Evolutionary conservation across 768 basidiomycete species (phyloP).

Genomic region (Kwoniella bestiolae): DNA sequence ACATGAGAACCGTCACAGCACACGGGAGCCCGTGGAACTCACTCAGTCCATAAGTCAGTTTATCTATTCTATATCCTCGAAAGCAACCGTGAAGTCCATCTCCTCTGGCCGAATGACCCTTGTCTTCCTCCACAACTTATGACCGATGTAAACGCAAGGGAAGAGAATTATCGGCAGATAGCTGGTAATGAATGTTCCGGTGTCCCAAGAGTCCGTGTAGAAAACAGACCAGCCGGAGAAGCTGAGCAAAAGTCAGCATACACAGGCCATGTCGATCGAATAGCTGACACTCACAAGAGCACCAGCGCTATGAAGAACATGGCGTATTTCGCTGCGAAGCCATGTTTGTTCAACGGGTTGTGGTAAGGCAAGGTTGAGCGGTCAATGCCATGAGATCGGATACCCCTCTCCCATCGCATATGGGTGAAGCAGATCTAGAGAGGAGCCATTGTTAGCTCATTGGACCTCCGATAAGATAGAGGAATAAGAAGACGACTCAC

Average conservation of each 20-base stretch:
- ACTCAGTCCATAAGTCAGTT: too few relatives aligned
- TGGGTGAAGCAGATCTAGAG: conserved; percentile 70
- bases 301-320: conserved; percentile 53
- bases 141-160: conserved; percentile 72
- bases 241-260: conserved; percentile 25
- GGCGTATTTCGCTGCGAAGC: conserved; percentile 44
- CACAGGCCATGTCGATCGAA: too few relatives aligned
- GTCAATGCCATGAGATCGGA: conserved; percentile 77
- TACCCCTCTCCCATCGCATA: conserved; percentile 77
- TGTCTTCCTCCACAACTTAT: conserved; percentile 64
- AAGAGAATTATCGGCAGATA: conserved; percentile 64
- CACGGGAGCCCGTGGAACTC: too few relatives aligned
- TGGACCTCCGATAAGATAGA: background rate
- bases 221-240: conserved; percentile 60
- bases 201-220: conserved; percentile 62
- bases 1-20: too few relatives aligned
- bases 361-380: conserved; percentile 71
- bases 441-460: background rate
- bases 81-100: conserved; percentile 69
- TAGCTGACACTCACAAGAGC: conserved; percentile 13
- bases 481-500: background rate
- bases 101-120: conserved; percentile 63
- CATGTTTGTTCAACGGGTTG: conserved; percentile 59
- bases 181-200: conserved; percentile 74
- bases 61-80: background rate